Evolutionary conservation across 331 rosid genomes (phyloP), one percentile per base, ranked within the genome.

Genomic region (Saraca asoca): DNA sequence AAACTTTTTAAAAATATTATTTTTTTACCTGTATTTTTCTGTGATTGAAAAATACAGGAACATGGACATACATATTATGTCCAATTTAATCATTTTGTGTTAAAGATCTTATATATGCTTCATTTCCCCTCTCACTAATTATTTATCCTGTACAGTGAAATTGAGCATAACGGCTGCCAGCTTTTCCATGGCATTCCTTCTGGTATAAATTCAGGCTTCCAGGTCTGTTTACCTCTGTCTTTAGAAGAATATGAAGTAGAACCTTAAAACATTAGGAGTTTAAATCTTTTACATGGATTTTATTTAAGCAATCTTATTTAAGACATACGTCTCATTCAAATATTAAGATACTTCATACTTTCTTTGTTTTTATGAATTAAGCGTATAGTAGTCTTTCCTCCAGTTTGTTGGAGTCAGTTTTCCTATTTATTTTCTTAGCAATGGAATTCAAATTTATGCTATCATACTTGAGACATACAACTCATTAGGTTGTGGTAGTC

Each of bases 121-220:
- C 56, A 48, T 41, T 53, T 50, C 20, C 63, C 15, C 51, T 68
- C 37, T n/a, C 16, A 63, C 55, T 38, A 11, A 37, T 67, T 59
- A 43, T 67, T 70, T 46, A 51, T 56, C 67, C 42, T 58, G 51
- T 74, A 57, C 83, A 94, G 99, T 68, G 99, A 94, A 88, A 67
- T 94, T 55, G 96, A 90, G 73, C 99, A 94, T 69, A 80, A 72
- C 29, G 89, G 99, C 12, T 76, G 96, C 73, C 77, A 50, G 76
- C 90, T 94, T 68, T 94, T 94, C 82, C 80, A 79, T 64, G 89
- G 53, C 37, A 86, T 90, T 70, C 99, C 99, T 53, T 88, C 97
- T 66, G 98, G 97, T 41, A 75, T 62, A 71, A 72, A 82, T 69
- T 88, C 91, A 11, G 98, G 97, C 69, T 94, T 87, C 83, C 85